Conservation (phyloP, 306 rosid genomes). For the Boehmeria nivea region DNA sequence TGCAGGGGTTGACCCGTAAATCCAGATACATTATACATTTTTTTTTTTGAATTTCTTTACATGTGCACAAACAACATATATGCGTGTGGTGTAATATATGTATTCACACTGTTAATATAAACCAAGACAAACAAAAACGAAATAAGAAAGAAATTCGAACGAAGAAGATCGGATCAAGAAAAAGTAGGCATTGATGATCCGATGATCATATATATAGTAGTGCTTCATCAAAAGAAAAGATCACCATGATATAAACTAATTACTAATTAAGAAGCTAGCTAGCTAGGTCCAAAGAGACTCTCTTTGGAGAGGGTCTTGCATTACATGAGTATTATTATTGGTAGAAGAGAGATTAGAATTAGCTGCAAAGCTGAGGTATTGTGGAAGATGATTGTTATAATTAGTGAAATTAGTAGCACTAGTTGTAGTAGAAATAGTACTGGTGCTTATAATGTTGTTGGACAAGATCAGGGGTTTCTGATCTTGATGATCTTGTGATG, state of each 20-base stretch:
- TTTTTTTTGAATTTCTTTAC: not conserved
- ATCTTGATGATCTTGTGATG: conserved; percentile 30
- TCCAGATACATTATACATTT: conserved; percentile 1
- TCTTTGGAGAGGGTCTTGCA: conserved; percentile 56
- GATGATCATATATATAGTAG: not conserved
- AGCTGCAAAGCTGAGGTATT: conserved; percentile 31
- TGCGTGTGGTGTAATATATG: no score
- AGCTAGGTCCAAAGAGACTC: conserved; percentile 61
- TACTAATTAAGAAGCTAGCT: not conserved
- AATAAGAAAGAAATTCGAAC: not conserved
- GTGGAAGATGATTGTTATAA: conserved; percentile 26
- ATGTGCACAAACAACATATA: no score
- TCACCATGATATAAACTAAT: not conserved
- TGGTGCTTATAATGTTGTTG: conserved; percentile 13
- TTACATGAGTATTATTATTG: conserved; percentile 30
- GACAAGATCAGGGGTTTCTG: conserved; percentile 38
- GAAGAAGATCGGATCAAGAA: not conserved
- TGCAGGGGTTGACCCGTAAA: conserved; percentile 44
- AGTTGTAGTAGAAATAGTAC: no score
- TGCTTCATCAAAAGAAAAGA: not conserved
- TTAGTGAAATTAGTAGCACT: no score
- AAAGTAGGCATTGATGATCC: not conserved
- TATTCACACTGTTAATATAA: no score
- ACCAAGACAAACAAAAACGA: not conserved
- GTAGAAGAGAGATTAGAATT: conserved; percentile 39